Percentiles rank a stretch among this genome's conserved stretches.
These are phyloP conservation scores for Cystoderma amianthinum DNA, from an alignment of 768 basidiomycete species.

Conservation along the genomic window DNA sequence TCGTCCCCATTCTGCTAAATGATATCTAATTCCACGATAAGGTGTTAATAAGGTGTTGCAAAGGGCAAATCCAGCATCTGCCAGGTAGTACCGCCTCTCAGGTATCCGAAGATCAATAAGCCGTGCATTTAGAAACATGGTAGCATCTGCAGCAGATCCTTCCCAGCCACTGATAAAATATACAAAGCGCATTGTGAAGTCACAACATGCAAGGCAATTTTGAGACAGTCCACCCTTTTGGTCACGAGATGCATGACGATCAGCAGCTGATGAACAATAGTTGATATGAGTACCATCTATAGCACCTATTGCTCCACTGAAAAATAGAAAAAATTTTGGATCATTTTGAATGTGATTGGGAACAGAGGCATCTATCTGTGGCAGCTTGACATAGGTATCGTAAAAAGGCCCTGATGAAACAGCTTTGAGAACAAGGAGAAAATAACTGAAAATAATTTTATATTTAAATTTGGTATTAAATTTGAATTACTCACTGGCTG, in stretches of 20 bases:
- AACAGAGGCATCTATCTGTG: slow-evolving; percentile 8
- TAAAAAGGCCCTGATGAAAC: slow-evolving; percentile 7
- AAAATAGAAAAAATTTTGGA: slow-evolving; percentile 20
- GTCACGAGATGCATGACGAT: slow-evolving; percentile 3
- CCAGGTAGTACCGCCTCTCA: slow-evolving; percentile 18
- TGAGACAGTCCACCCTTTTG: slow-evolving; percentile 15
- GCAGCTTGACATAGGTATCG: slow-evolving; percentile 9
- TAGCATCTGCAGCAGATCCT: slow-evolving; percentile 16
- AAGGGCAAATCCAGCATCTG: slow-evolving; percentile 20
- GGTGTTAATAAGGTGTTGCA: slow-evolving; percentile 21
- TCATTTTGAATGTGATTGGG: slow-evolving; percentile 11
- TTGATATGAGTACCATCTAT: background rate
- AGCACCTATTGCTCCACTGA: background rate
- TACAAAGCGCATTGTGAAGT: slow-evolving; percentile 16
- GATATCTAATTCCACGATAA: slow-evolving; percentile 21
- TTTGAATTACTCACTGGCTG: slow-evolving; percentile 10
- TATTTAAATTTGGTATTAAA: background rate
- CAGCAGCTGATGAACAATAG: background rate
- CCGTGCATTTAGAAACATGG: slow-evolving; percentile 14
- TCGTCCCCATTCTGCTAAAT: slow-evolving; percentile 23
- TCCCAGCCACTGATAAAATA: slow-evolving; percentile 23
- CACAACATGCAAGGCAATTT: slow-evolving; percentile 19
- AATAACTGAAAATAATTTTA: slow-evolving; percentile 2
- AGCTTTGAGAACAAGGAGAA: slow-evolving; percentile 9
- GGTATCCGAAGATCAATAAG: slow-evolving; percentile 16